A percentile compares a stretch with the other conserved stretches of the same genome.
phyloP scores from a whole-genome alignment of 495 filamentous ascomycete genomes.

The Hyaloscypha variabilis region DNA sequence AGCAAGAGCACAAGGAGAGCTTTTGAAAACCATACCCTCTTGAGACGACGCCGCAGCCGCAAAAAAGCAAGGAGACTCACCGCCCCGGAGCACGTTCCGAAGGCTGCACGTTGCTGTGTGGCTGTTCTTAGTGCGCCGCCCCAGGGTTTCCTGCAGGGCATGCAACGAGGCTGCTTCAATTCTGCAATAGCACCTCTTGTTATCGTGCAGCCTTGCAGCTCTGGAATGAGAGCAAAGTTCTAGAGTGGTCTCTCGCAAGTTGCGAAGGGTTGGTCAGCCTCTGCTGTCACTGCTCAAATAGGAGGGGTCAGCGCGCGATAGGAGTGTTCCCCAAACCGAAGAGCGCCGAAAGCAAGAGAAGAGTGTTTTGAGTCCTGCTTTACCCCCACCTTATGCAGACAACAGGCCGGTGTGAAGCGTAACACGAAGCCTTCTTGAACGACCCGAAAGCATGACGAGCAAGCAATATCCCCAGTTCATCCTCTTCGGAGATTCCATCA shows the following conservation, averaged over 20 bases:
- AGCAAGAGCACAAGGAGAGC: background rate
- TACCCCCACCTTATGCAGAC: background rate
- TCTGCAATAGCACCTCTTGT: background rate
- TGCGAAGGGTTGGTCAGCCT: background rate
- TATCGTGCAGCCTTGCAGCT: background rate
- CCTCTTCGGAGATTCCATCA: conserved; percentile 25
- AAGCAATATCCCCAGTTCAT: conserved; percentile 27
- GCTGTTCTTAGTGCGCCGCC: background rate
- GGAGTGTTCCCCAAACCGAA: too few relatives aligned
- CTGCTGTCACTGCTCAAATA: background rate
- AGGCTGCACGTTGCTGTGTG: background rate
- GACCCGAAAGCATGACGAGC: background rate
- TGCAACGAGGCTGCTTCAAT: background rate
- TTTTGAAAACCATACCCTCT: background rate
- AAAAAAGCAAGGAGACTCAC: background rate
- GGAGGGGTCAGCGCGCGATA: background rate
- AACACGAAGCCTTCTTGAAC: background rate
- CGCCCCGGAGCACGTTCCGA: background rate
- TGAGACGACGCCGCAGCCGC: background rate
- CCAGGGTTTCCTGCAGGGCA: background rate
- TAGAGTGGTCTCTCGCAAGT: background rate
- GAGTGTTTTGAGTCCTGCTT: background rate
- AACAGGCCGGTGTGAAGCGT: background rate
- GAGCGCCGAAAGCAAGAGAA: too few relatives aligned
- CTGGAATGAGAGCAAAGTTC: background rate